Base-by-base conservation (phyloP, 1,284 basidiomycete species). In the Ustilago nuda region DNA sequence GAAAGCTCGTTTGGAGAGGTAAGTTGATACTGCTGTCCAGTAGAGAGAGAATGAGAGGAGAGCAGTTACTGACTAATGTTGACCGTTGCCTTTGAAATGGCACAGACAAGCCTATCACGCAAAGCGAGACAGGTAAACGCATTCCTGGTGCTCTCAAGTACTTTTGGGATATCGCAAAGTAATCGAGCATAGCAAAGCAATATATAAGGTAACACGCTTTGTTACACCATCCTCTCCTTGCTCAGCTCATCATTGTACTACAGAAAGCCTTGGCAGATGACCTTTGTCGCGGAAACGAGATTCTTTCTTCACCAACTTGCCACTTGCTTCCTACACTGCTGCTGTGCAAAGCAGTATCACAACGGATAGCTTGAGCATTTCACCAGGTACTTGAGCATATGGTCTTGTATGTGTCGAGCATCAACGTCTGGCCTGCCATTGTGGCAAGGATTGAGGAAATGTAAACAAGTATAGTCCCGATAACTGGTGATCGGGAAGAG, bases 101-200 rank as follows among this genome's bases (percentile, higher is more conserved):
- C 2, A 54, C 66, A 79, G 77, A 74, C 41, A 79, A 74, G 60
- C 65, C 61, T 5, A 65, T 79, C 32, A 80, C 73, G 4, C 17
- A 72, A 30, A n/a, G 17, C 27, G 59, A 63, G 8, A 50, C 41
- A 30, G 74, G 61, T 12, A 67, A 79, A 63, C 64, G 72, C 27
- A 79, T 81, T 27, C 61, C 62, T n/a, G 76, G 76, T 27, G 67
- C 60, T 8, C 73, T 81, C 64, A 81, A 79, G 58, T 78, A 79
- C 56, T 71, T 48, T 54, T 78, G 72, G 76, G 72, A 72, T 33
- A 41, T 53, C 27, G 68, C 73, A 37, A 54, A 56, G 46, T 74
- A 56, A 67, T 43, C 43, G 19, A 6, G 8, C 17, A 45, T 7
- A 17, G 36, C 43, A 2, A 27, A 27, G 23, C 6, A 45, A 45